These are phyloP conservation scores for Haemoproteus tartakovskyi DNA, from an alignment of 169 alveolate species.

Conservation along the genomic window DNA sequence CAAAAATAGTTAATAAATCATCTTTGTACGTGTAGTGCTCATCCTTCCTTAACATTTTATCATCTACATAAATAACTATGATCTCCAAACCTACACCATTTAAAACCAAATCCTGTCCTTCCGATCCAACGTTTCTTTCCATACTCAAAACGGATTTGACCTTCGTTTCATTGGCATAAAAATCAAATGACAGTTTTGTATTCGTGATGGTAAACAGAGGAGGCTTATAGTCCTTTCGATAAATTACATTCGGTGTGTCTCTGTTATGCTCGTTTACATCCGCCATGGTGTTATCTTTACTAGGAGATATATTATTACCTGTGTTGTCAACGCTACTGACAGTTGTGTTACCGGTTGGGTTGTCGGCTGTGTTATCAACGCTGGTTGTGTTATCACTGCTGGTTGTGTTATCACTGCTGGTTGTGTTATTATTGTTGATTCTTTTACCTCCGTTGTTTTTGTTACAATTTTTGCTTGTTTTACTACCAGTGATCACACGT, in stretches of 20 bases:
- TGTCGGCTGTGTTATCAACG: too few species aligned
- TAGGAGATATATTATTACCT: too few species aligned
- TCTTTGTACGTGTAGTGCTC: conserved; percentile 73
- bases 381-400: too few species aligned
- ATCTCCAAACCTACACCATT: conserved; percentile 86
- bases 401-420: too few species aligned
- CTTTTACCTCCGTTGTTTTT: too few species aligned
- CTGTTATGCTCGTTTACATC: not conserved
- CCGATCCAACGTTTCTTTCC: conserved; percentile 69
- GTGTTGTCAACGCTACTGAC: too few species aligned
- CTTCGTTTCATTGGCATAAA: conserved; percentile 76
- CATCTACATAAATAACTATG: conserved; percentile 76
- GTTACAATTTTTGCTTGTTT: too few species aligned
- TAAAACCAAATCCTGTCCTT: conserved; percentile 79
- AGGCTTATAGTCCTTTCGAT: conserved; percentile 85
- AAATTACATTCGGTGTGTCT: conserved; percentile 71
- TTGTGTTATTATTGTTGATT: too few species aligned
- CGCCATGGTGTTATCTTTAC: too few species aligned
- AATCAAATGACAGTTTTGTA: conserved; percentile 77
- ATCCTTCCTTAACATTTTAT: conserved; percentile 71
- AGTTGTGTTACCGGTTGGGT: too few species aligned
- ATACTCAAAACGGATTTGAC: conserved; percentile 73
- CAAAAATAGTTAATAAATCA: conserved; percentile 73
- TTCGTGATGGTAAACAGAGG: conserved; percentile 78
- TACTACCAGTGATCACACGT: too few species aligned